Evolutionary conservation across 1,139 yeast species (phyloP), one percentile per base, ranked within the genome.

Genomic region (Pichia sp.): DNA sequence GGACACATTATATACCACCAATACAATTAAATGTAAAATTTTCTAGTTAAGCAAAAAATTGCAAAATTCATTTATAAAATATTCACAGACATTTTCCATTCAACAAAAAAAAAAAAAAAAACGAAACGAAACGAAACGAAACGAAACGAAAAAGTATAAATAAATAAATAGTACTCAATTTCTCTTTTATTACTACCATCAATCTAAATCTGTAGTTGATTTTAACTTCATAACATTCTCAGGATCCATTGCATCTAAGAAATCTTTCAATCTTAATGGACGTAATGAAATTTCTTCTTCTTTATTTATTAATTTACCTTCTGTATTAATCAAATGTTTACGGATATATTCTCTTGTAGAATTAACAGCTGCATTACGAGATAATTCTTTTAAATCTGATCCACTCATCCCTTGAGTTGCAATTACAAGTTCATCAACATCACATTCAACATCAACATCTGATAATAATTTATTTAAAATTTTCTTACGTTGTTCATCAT

Each of bases 331-430:
- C 39, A 70, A 65, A 51, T 67, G 62, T 52, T 67, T 53, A 51
- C 78, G 71, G 41, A 90, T 85, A 59, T 79, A 87, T 61, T 90
- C 97, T 55, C 96, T 73, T 61, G 92, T 90, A 0, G 97, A 89
- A 51, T 74, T 75, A 68, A 90, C 78, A 1, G 96, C 97, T 0
- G 98, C 98, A 57, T 87, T 95, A 49, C 98, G 76, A 61, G 96
- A 87, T 44, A 87, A 69, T 60, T 92, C 98, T 55, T 87, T 82
- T 57, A 92, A 72, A 58, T 92, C 98, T 6, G 96, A 85, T 1
- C 98, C 98, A 55, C 95, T 85, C 61, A 76, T 71, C 1, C 96
- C 96, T 16, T 74, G 76, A 1, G 97, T 86, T 42, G 73, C 65
- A 6, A 62, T 60, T 2, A 86, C 90, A 20, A 92, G 70, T 6